Evolutionary conservation across 495 filamentous ascomycete genomes (phyloP), one percentile per base, ranked within the genome.

Genomic region (Thermochaetoides thermophila): DNA sequence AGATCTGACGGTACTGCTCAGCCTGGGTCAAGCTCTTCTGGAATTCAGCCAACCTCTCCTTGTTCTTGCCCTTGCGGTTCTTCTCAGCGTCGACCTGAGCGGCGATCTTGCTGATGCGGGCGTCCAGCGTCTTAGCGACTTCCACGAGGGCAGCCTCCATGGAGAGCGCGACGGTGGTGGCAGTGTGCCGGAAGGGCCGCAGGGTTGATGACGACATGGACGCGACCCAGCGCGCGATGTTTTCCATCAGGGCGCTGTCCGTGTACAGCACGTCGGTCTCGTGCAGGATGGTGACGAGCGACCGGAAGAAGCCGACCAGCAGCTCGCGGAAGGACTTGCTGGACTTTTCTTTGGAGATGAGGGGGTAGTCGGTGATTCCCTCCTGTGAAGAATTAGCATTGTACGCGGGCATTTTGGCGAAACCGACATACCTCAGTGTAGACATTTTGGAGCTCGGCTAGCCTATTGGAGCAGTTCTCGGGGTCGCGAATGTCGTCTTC

Each of bases 141-240:
- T 79, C 73, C 10, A 74, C 72, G 18, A 97, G 58, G 0, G 75
- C 63, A 29, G 64, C 81, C 29, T 78, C 72, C 38, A 93, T 76
- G 14, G 77, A 65, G 18, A 95, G 61, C 2, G 78, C 72, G 10
- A 84, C 71, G 4, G 92, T 68, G 1, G 87, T 92, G 2, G 85
- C 76, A 0, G 89, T 97, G 53, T 96, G 91, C 33, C 89, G 67
- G 55, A 97, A 94, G 4, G 89, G 85, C 14, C 91, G 73, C 25
- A 81, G 74, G 1, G 64, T 57, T 0, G 83, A 80, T 7, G 81
- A 86, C 3, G 85, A 84, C 76, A 96, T 80, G 14, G 77, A 71
- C 12, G 74, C 73, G 18, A 93, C 60, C 91, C 89, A 97, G 34
- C 78, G 57, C 38, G 81, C 68, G 31, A 94, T 68, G 44, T 87